Evolutionary conservation across 495 filamentous ascomycete species (phyloP), one percentile per base, ranked within the genome.

Genomic region (Penicillium nucicola): DNA sequence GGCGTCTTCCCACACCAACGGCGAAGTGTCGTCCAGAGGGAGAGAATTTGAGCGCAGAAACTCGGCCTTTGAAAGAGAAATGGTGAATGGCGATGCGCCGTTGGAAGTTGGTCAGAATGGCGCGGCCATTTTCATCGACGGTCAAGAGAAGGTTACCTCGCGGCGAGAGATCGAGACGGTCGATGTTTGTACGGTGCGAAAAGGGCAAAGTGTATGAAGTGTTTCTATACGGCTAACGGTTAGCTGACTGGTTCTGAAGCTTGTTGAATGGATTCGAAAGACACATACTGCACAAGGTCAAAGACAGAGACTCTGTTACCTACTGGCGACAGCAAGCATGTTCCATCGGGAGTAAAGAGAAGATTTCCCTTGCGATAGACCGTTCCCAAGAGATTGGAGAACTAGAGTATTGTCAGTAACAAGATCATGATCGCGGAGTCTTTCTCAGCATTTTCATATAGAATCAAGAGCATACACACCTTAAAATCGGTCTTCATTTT

Each of bases 311-410:
- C 89, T 62, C 89, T 77, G 74, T 97, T 98, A 61, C 93, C 93
- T 47, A 98, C 95, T 19, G 93, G 93, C n/a, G 95, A 97, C 54
- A 93, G 86, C 38, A 98, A 79, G 70, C 89, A 91, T 56, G 88
- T 92, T 57, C 93, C 93, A 83, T 98, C 93, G 57, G 91, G 92
- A 60, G 88, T 95, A 77, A 96, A 98, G 58, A 96, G 81, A 51
- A 98, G 81, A 67, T 97, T 97, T 69, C 95, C 93, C 78, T 88
- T 88, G 73, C 90, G 88, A 77, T 97, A 98, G 58, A 98, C 93
- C 57, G 92, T 98, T 53, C 93, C 95, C 58, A 98, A 82, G 58
- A 97, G 77, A 66, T 96, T 96, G 67, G 89, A 93, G 74, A 96
- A 97, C 88, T 95, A 55, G 19, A 40, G 35, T 15, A 18, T 12